Conservation (phyloP, 208 protist genomes). For the Leishmania martiniquensis region DNA sequence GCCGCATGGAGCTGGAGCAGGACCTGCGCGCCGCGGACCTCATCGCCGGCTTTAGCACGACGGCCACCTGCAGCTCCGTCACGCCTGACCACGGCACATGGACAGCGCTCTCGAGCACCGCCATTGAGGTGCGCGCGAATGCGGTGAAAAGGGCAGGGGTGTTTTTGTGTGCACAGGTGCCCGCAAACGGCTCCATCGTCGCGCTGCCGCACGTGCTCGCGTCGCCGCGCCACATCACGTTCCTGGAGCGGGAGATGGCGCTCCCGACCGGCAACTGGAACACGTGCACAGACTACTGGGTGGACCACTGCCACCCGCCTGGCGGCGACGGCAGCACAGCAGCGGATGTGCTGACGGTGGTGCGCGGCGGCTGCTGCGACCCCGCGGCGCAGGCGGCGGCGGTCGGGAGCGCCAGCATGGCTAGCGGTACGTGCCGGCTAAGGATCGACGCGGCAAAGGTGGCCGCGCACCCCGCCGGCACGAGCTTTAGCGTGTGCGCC, state of each 20-base stretch:
- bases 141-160: constrained; percentile 7
- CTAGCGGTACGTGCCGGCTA: constrained; percentile 36
- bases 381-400: constrained; percentile 20
- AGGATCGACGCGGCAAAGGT: constrained; percentile 27
- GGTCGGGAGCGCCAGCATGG: constrained; percentile 33
- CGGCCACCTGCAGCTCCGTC: constrained; percentile 31
- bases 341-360: constrained; percentile 28
- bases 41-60: constrained; percentile 54
- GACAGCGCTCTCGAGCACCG: constrained; percentile 19
- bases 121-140: constrained; percentile 42
- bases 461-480: constrained; percentile 22
- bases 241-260: constrained; percentile 24
- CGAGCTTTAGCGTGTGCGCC: constrained; percentile 52
- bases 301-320: constrained; percentile 37
- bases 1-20: constrained; percentile 39
- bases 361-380: constrained; percentile 59
- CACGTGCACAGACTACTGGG: constrained; percentile 30
- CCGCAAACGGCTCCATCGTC: constrained; percentile 42
- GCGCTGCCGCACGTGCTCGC: constrained; percentile 31
- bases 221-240: constrained; percentile 17
- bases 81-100: constrained; percentile 46
- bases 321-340: constrained; percentile 8
- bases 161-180: constrained; percentile 53
- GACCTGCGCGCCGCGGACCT: constrained; percentile 39
- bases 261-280: constrained; percentile 33